Percentiles rank a stretch among this genome's conserved stretches.
These are phyloP conservation scores for Penicillium coprophilum DNA, from an alignment of 495 filamentous ascomycete genomes.

Conservation along the genomic window DNA sequence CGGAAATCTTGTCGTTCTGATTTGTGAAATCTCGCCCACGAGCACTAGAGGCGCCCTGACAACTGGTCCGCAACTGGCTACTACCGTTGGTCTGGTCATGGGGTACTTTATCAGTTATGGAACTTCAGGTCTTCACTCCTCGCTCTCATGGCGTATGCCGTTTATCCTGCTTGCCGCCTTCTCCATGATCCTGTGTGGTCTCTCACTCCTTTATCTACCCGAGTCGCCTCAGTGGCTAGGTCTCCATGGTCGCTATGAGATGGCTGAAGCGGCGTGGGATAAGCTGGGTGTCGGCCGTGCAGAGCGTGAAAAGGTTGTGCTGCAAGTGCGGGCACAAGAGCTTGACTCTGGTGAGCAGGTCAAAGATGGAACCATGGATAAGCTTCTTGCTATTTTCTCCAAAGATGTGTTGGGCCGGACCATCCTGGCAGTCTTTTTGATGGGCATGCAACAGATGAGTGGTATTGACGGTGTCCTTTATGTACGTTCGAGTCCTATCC, in stretches of 20 bases:
- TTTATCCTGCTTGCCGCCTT: constrained; percentile 48
- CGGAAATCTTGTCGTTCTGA: constrained; percentile 56
- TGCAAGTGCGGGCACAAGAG: constrained; percentile 8
- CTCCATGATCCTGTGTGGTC: constrained; percentile 38
- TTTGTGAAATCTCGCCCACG: constrained; percentile 61
- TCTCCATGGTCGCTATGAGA: constrained; percentile 34
- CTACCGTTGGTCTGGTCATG: constrained; percentile 48
- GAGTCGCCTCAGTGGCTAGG: constrained; percentile 53
- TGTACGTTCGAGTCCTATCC: constrained; percentile 28
- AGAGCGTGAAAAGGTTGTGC: constrained; percentile 51
- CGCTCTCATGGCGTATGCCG: constrained; percentile 58
- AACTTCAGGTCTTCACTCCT: constrained; percentile 47
- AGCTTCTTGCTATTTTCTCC: constrained; percentile 39
- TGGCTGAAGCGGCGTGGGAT: constrained; percentile 43
- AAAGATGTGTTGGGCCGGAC: constrained; percentile 40
- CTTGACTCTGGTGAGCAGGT: not conserved
- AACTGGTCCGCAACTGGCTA: constrained; percentile 55
- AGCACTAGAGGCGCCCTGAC: constrained; percentile 52
- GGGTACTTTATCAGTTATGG: constrained; percentile 68
- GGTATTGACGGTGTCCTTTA: constrained; percentile 54
- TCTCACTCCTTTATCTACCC: constrained; percentile 41
- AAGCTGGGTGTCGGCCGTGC: constrained; percentile 47
- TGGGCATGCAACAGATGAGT: constrained; percentile 46
- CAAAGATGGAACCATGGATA: constrained; percentile 2
- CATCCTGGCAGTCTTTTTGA: constrained; percentile 43